Evolutionary conservation across 495 filamentous ascomycete species (phyloP).

Genomic region (Podospora sp.): DNA sequence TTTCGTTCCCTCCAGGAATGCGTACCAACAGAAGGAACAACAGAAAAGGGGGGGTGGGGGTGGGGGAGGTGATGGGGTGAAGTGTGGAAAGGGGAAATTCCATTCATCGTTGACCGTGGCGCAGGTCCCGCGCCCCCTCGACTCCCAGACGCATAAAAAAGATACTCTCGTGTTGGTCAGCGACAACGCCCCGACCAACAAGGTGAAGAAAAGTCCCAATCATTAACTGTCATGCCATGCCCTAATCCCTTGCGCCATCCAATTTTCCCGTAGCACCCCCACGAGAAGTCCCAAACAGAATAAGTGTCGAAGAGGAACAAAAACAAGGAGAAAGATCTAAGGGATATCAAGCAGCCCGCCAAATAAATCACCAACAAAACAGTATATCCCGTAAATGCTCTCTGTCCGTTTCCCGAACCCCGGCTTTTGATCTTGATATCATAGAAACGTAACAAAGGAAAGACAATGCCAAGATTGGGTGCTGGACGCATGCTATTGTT

Average conservation of each 20-base stretch:
- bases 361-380: neutral
- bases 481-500: neutral
- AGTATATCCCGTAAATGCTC: constrained; percentile 21
- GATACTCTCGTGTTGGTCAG: neutral
- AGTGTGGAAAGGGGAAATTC: neutral
- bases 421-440: constrained; percentile 14
- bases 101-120: neutral
- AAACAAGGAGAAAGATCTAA: constrained; percentile 3
- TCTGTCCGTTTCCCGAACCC: constrained; percentile 10
- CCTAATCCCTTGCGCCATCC: constrained; percentile 3
- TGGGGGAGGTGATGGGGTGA: no score
- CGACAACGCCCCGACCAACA: neutral
- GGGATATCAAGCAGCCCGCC: constrained; percentile 13
- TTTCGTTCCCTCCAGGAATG: no score
- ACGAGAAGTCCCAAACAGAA: neutral
- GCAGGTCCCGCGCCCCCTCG: neutral
- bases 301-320: neutral
- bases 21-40: neutral
- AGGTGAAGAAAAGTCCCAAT: constrained; percentile 1
- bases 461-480: neutral
- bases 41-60: neutral
- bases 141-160: neutral
- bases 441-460: constrained; percentile 2
- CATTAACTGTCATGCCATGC: constrained; percentile 7
- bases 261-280: neutral